Conservation (phyloP, 2,329 filamentous ascomycete genomes). For the Emericellopsis atlantica region DNA sequence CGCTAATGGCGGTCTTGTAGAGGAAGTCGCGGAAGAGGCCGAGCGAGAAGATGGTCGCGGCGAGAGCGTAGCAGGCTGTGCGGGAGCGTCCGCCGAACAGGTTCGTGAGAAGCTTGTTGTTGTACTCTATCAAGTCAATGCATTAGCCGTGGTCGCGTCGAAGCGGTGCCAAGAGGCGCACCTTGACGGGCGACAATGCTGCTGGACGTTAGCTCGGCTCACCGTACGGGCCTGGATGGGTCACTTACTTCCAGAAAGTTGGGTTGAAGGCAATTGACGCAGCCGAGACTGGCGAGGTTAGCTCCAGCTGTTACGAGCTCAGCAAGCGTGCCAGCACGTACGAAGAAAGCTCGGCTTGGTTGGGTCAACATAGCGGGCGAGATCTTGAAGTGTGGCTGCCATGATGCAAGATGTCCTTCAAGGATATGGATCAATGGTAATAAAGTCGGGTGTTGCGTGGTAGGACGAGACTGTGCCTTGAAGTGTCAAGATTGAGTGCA, state of each 20-base stretch:
- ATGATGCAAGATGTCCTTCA: background rate
- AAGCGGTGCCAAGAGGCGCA: slow-evolving; percentile 20
- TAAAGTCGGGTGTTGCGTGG: too few relatives aligned
- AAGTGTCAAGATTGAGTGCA: too few relatives aligned
- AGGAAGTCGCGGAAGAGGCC: slow-evolving; percentile 80
- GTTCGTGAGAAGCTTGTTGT: slow-evolving; percentile 77
- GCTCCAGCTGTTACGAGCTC: slow-evolving; percentile 1
- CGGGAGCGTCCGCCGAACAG: slow-evolving; percentile 69
- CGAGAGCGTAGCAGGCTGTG: slow-evolving; percentile 80
- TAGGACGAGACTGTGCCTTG: too few relatives aligned
- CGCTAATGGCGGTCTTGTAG: slow-evolving; percentile 72
- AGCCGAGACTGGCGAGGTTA: slow-evolving; percentile 53
- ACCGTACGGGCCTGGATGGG: slow-evolving; percentile 5
- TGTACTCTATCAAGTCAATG: slow-evolving; percentile 55
- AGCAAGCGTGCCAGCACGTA: slow-evolving; percentile 26
- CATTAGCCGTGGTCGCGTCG: background rate
- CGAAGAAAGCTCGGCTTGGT: slow-evolving; percentile 53
- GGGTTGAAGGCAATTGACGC: slow-evolving; percentile 86
- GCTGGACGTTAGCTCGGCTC: slow-evolving; percentile 14
- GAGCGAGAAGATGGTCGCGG: slow-evolving; percentile 78
- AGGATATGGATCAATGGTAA: background rate
- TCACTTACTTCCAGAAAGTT: slow-evolving; percentile 95
- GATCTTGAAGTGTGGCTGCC: slow-evolving; percentile 15
- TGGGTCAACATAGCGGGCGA: slow-evolving; percentile 56
- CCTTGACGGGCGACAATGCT: slow-evolving; percentile 78